Conservation (phyloP, 2,329 filamentous ascomycete species). For the Scolecobasidium constrictum region DNA sequence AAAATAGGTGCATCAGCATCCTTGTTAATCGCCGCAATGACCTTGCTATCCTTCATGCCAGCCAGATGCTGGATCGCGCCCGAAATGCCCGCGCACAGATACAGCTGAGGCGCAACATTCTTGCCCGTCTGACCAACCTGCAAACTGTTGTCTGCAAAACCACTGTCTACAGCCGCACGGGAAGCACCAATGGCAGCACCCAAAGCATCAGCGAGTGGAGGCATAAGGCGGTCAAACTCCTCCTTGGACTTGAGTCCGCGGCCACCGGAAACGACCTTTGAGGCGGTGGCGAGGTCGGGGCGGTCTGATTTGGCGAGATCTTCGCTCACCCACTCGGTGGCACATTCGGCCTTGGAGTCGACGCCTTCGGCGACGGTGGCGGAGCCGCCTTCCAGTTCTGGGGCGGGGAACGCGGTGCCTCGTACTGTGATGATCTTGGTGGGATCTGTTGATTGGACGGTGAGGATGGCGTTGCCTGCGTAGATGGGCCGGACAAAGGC, state of each 20-base stretch:
- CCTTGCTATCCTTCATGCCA: constrained; percentile 99
- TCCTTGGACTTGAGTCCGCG: constrained; percentile 96
- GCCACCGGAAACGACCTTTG: constrained; percentile 83
- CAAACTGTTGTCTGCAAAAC: constrained; percentile 95
- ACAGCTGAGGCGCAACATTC: constrained; percentile 92
- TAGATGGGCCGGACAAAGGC: constrained; percentile 94
- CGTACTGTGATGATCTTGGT: constrained; percentile 88
- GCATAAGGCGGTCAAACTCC: constrained; percentile 88
- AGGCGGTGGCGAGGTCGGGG: constrained; percentile 83
- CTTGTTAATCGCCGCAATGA: constrained; percentile 98
- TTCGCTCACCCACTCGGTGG: constrained; percentile 87
- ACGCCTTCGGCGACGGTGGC: constrained; percentile 69
- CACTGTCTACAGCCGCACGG: constrained; percentile 88
- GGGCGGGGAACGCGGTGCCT: constrained; percentile 79
- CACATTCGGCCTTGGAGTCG: constrained; percentile 65
- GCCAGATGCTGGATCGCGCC: constrained; percentile 97
- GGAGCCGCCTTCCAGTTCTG: constrained; percentile 59
- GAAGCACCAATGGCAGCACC: constrained; percentile 95
- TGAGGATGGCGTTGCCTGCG: constrained; percentile 92
- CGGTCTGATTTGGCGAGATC: constrained; percentile 87
- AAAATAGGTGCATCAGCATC: constrained; percentile 95
- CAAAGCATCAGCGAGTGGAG: constrained; percentile 81
- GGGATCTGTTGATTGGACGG: constrained; percentile 77
- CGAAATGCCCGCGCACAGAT: constrained; percentile 90
- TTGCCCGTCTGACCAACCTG: constrained; percentile 98